Percentiles rank a stretch among this genome's conserved stretches.
phyloP scores from a whole-genome alignment of 768 basidiomycete species.

The Strobilomyces echinocephalus region DNA sequence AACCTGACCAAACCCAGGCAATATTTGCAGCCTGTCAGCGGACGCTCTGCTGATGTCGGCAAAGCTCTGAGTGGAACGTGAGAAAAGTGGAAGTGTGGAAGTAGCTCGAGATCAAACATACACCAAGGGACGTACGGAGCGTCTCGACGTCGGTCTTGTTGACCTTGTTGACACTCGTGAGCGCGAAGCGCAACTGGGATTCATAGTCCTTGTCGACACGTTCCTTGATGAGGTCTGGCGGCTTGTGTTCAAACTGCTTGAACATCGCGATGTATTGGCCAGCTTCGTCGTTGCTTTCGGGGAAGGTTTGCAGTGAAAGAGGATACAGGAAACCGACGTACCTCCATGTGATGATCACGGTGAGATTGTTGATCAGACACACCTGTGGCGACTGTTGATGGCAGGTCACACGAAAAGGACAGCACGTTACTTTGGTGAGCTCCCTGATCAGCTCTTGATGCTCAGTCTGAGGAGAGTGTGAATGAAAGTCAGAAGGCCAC shows the following conservation, averaged over 20 bases:
- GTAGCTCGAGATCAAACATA: constrained; percentile 37
- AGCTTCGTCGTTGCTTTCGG: constrained; percentile 76
- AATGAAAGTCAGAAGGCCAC: neutral
- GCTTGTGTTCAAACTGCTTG: constrained; percentile 92
- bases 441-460: constrained; percentile 91
- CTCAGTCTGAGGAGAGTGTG: constrained; percentile 56
- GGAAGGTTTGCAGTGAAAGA: neutral
- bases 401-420: constrained; percentile 2
- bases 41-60: constrained; percentile 72
- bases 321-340: constrained; percentile 33
- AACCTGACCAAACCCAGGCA: constrained; percentile 91
- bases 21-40: constrained; percentile 66
- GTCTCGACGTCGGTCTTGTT: constrained; percentile 98
- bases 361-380: constrained; percentile 89
- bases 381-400: constrained; percentile 37
- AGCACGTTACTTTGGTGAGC: constrained; percentile 66
- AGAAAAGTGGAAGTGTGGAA: constrained; percentile 1
- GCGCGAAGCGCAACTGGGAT: constrained; percentile 70
- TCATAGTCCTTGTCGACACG: constrained; percentile 85
- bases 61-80: constrained; percentile 62
- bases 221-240: constrained; percentile 93
- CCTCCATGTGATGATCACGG: constrained; percentile 91
- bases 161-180: constrained; percentile 88
- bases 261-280: constrained; percentile 86
- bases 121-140: constrained; percentile 85